Conservation (phyloP, 768 basidiomycete species). For the Sarcomyxa edulis region DNA sequence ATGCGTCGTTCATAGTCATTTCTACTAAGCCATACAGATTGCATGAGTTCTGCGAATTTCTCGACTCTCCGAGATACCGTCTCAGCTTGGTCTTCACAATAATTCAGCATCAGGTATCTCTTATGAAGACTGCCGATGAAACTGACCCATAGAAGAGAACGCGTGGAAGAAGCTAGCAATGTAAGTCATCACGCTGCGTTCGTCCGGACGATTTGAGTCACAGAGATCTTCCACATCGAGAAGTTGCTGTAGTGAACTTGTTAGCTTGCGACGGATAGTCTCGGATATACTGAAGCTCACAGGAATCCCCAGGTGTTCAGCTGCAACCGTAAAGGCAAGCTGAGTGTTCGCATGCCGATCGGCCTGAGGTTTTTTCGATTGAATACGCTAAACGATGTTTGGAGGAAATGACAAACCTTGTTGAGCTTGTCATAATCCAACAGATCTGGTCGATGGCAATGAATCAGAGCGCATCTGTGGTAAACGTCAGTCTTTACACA, state of each 20-base stretch:
- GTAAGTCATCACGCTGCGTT: conserved; percentile 97
- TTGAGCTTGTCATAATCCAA: conserved; percentile 84
- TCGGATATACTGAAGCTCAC: conserved; percentile 45
- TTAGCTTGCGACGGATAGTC: too few relatives aligned
- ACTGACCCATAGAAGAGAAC: conserved; percentile 91
- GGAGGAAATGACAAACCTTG: conserved; percentile 47
- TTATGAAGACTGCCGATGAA: background rate
- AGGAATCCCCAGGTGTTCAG: conserved; percentile 85
- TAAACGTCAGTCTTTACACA: conserved; percentile 2
- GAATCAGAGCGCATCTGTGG: conserved; percentile 90
- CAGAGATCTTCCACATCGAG: conserved; percentile 96
- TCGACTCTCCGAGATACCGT: conserved; percentile 91
- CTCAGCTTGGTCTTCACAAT: conserved; percentile 78
- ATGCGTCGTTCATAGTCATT: conserved; percentile 94
- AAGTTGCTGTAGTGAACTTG: conserved; percentile 56
- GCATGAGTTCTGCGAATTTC: conserved; percentile 95
- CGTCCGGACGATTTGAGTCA: conserved; percentile 84
- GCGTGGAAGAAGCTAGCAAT: conserved; percentile 98
- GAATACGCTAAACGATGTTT: conserved; percentile 7
- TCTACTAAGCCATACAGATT: conserved; percentile 78
- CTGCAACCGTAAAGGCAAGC: conserved; percentile 84
- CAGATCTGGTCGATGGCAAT: conserved; percentile 94
- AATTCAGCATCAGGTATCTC: conserved; percentile 10
- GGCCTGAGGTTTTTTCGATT: conserved; percentile 32
- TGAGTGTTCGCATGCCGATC: conserved; percentile 81